Conservation (phyloP, 768 basidiomycete genomes). For the Auricularia cornea region DNA sequence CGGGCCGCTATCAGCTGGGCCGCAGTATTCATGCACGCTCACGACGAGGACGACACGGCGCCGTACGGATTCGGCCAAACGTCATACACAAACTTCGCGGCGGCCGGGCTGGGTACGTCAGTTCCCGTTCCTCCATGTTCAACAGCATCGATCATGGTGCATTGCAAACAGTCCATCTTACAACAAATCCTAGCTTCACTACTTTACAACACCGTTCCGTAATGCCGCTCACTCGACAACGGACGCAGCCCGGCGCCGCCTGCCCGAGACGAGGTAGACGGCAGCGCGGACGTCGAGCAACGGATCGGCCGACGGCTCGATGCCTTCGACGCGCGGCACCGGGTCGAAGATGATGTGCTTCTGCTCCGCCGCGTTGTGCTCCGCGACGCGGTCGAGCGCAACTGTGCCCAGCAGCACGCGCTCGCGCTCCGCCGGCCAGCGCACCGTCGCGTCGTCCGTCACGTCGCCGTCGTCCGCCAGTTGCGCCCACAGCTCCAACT, state of each 20-base stretch:
- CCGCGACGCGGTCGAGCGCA: conserved; percentile 1
- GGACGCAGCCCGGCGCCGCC: conserved; percentile 9
- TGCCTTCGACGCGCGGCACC: conserved; percentile 12
- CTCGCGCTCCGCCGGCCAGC: conserved; percentile 11
- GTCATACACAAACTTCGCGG: too few relatives aligned
- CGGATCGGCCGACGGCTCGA: conserved; percentile 14
- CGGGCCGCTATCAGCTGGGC: too few relatives aligned
- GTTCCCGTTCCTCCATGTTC: too few relatives aligned
- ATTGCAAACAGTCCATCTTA: too few relatives aligned
- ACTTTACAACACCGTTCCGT: too few relatives aligned
- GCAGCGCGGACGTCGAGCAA: conserved; percentile 13
- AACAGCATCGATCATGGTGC: too few relatives aligned
- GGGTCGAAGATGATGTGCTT: conserved; percentile 16
- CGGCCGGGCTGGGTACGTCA: too few relatives aligned
- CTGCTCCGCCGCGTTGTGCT: conserved; percentile 7
- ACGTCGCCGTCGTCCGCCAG: conserved; percentile 13
- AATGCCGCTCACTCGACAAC: too few relatives aligned
- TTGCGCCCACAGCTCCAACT: conserved; percentile 9
- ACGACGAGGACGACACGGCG: too few relatives aligned
- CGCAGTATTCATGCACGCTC: too few relatives aligned
- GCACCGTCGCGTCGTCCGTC: conserved; percentile 12
- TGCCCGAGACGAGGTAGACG: conserved; percentile 14
- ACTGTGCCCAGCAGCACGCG: conserved; percentile 11
- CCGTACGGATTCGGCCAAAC: too few relatives aligned
- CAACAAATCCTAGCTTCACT: too few relatives aligned